A percentile compares a stretch with the other conserved stretches of the same genome.
These are phyloP conservation scores for Micromonas commoda DNA, from an alignment of 139 green algal species.

Conservation along the genomic window DNA sequence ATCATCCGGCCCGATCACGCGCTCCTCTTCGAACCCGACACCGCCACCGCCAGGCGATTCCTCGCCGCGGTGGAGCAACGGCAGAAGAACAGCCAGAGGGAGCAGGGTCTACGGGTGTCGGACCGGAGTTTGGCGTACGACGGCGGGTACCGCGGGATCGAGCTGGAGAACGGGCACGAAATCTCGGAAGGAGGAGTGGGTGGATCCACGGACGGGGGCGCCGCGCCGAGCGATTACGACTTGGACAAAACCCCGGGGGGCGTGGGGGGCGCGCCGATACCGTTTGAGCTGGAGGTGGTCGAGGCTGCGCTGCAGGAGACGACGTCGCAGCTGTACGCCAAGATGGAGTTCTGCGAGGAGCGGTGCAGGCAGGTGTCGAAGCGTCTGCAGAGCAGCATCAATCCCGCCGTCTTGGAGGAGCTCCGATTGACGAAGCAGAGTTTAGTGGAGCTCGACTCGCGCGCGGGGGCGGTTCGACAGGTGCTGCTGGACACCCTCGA, in stretches of 20 bases:
- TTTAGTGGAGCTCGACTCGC: constrained; percentile 30
- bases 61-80: constrained; percentile 9
- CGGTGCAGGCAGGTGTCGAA: constrained; percentile 2
- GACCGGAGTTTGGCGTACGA: too few relatives aligned
- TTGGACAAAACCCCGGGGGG: constrained; percentile 48
- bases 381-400: constrained; percentile 14
- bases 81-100: not conserved
- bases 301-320: constrained; percentile 82
- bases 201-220: too few relatives aligned
- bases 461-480: constrained; percentile 20
- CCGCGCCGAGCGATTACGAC: not conserved
- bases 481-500: constrained; percentile 45
- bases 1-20: constrained; percentile 74
- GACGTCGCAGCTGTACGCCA: constrained; percentile 70
- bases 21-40: constrained; percentile 77
- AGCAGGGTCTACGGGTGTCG: too few relatives aligned
- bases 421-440: constrained; percentile 27
- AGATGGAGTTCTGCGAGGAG: constrained; percentile 54
- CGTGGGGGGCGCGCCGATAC: constrained; percentile 31
- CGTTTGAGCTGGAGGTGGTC: constrained; percentile 90
- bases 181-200: too few relatives aligned
- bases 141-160: too few relatives aligned
- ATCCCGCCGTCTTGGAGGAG: constrained; percentile 24
- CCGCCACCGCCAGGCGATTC: constrained; percentile 20
- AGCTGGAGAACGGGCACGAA: not conserved